These are phyloP conservation scores for Ophiostoma perfectum DNA, from an alignment of 2,329 filamentous ascomycete genomes.

Conservation along the genomic window DNA sequence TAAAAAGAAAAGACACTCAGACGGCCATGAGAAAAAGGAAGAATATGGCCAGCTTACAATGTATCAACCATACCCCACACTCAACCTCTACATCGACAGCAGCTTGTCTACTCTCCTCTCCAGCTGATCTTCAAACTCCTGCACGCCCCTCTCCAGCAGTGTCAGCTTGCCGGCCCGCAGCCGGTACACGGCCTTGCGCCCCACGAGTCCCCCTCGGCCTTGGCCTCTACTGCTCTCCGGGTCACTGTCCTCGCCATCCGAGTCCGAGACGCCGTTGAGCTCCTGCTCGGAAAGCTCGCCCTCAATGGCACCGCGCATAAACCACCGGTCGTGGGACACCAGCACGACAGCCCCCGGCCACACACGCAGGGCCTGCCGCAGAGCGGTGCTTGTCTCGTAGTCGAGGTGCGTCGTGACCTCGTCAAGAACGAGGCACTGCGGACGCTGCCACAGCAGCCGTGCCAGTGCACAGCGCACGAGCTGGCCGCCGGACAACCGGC, in stretches of 20 bases:
- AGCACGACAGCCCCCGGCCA: constrained; percentile 61
- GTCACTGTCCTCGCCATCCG: not conserved
- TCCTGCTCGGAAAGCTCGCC: constrained; percentile 38
- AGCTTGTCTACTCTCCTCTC: not conserved
- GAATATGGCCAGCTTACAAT: too few species aligned
- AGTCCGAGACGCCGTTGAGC: not conserved
- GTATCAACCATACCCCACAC: too few species aligned
- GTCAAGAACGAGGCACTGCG: constrained; percentile 70
- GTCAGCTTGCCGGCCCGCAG: not conserved
- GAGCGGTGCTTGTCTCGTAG: constrained; percentile 69
- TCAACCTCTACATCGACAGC: not conserved
- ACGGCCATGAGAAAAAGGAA: too few species aligned
- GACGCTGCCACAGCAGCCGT: constrained; percentile 52
- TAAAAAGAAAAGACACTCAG: too few species aligned
- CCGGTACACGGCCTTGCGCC: not conserved
- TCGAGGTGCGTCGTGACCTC: constrained; percentile 83
- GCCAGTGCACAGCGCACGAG: constrained; percentile 57
- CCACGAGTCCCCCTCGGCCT: not conserved
- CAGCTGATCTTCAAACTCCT: not conserved
- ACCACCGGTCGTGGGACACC: constrained; percentile 67
- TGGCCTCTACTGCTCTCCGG: not conserved
- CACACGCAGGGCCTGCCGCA: constrained; percentile 58
- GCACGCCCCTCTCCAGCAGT: not conserved
- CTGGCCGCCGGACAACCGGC: constrained; percentile 74
- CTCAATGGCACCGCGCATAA: constrained; percentile 68